phyloP scores from a whole-genome alignment of 2,329 filamentous ascomycete genomes.

The Fusarium poae region DNA sequence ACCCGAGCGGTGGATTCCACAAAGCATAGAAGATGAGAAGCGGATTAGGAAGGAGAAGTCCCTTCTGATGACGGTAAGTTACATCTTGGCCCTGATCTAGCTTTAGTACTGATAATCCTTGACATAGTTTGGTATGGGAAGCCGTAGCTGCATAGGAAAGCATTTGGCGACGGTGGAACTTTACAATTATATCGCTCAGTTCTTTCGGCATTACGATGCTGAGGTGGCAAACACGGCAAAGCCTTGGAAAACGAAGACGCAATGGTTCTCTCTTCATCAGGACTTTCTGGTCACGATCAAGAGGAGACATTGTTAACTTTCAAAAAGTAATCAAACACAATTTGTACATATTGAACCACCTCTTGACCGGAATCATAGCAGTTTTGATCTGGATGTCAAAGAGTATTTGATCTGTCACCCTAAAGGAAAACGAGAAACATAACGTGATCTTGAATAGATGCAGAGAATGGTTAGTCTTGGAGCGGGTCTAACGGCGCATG shows the following conservation, averaged over 20 bases:
- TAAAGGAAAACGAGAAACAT: too few relatives aligned
- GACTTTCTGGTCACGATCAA: not conserved
- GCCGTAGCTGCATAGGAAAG: slow-evolving; percentile 24
- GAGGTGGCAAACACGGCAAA: not conserved
- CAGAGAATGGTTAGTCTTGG: not conserved
- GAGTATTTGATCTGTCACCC: not conserved
- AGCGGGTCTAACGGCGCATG: not conserved
- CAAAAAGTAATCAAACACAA: fast-evolving
- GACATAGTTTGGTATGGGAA: slow-evolving; percentile 28
- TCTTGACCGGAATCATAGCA: not conserved
- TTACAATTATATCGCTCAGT: slow-evolving; percentile 27
- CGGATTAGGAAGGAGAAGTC: slow-evolving; percentile 13
- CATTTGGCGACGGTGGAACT: slow-evolving; percentile 22
- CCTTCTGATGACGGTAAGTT: slow-evolving; percentile 14
- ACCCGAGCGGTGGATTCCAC: slow-evolving; percentile 18
- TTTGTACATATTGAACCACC: fast-evolving
- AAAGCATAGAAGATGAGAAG: not conserved
- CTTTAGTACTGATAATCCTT: not conserved
- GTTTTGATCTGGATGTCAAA: not conserved
- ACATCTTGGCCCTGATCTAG: fast-evolving
- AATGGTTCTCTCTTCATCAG: slow-evolving; percentile 21
- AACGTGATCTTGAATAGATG: not conserved
- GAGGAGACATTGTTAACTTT: not conserved
- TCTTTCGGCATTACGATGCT: slow-evolving; percentile 22
- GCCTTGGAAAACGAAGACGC: slow-evolving; percentile 6